These are phyloP conservation scores for Gloeophyllum trabeum DNA, from an alignment of 768 basidiomycete genomes.

Conservation along the genomic window DNA sequence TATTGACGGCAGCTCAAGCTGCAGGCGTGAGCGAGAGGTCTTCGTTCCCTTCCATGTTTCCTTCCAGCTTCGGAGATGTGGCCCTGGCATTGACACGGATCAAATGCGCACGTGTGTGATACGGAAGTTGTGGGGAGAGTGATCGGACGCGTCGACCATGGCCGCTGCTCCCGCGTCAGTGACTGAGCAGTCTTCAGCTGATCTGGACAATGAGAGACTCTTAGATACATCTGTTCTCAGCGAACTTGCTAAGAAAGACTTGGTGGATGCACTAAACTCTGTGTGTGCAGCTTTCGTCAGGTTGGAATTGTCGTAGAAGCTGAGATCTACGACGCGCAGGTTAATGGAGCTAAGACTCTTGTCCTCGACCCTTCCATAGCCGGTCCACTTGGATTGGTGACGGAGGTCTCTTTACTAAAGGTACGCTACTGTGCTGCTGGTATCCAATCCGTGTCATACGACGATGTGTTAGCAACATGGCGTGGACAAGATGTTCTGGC, in stretches of 20 bases:
- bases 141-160: too few species aligned
- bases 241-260: conserved; percentile 69
- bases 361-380: conserved; percentile 84
- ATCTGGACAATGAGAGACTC: too few species aligned
- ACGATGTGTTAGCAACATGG: conserved; percentile 74
- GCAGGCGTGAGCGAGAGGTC: too few species aligned
- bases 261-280: conserved; percentile 80
- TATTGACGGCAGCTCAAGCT: too few species aligned
- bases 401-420: conserved; percentile 88
- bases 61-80: too few species aligned
- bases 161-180: too few species aligned
- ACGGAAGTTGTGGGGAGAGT: too few species aligned
- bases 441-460: not conserved
- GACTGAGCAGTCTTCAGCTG: too few species aligned
- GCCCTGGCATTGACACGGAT: too few species aligned
- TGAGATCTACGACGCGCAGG: conserved; percentile 29
- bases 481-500: conserved; percentile 99
- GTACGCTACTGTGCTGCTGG: conserved; percentile 29
- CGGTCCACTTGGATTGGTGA: conserved; percentile 90
- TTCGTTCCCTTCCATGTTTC: too few species aligned
- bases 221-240: conserved; percentile 58
- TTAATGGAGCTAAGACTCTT: conserved; percentile 91
- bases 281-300: conserved; percentile 22
- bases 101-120: too few species aligned
- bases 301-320: conserved; percentile 5